Percentiles rank a stretch among this genome's conserved stretches.
phyloP scores from a whole-genome alignment of 192 early-diverging fungal species.

The Rhizophagus clarus region DNA sequence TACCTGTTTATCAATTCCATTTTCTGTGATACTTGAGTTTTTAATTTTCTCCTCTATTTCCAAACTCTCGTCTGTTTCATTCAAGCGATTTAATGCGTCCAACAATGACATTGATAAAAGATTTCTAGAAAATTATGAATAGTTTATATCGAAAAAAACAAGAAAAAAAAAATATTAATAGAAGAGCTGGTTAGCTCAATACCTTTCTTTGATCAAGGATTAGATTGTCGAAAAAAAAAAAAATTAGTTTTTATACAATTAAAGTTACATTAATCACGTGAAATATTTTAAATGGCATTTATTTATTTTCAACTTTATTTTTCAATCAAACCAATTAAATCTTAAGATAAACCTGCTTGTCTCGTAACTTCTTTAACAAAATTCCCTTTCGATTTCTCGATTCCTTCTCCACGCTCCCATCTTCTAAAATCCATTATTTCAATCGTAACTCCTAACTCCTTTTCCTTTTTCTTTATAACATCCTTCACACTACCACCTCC shows the following conservation, averaged over 20 bases:
- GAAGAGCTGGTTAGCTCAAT: too few relatives aligned
- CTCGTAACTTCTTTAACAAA: conserved; percentile 81
- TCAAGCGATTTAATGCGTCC: conserved; percentile 7
- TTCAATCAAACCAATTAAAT: too few relatives aligned
- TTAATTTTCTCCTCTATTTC: background rate
- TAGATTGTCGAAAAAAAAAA: too few relatives aligned
- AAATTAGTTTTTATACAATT: too few relatives aligned
- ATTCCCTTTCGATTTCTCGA: conserved; percentile 73
- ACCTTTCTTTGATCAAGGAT: too few relatives aligned
- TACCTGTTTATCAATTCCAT: background rate
- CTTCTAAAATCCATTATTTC: conserved; percentile 72
- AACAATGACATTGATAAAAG: background rate
- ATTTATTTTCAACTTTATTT: too few relatives aligned
- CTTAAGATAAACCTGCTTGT: conserved; percentile 22
- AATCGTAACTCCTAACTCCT: conserved; percentile 50
- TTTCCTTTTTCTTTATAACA: conserved; percentile 55
- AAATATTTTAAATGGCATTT: background rate
- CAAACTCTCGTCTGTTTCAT: background rate
- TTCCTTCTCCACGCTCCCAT: conserved; percentile 84
- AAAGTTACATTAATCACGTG: background rate
- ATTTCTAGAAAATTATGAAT: background rate
- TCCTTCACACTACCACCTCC: conserved; percentile 74
- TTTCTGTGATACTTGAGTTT: background rate
- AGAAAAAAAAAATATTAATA: background rate
- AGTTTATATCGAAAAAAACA: background rate